phyloP scores from a whole-genome alignment of 495 filamentous ascomycete genomes.

The Cairneyella variabilis region DNA sequence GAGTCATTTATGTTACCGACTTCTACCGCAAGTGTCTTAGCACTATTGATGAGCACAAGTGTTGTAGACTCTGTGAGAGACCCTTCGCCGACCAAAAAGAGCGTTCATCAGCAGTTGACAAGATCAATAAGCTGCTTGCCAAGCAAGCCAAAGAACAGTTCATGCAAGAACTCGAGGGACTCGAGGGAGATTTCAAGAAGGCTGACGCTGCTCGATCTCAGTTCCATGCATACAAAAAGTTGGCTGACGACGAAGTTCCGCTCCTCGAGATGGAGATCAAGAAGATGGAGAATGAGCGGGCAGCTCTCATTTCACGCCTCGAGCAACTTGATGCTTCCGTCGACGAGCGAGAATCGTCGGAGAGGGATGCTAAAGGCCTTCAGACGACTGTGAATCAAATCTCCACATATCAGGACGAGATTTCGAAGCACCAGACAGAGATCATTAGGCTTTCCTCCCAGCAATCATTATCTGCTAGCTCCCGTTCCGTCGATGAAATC shows the following conservation, averaged over 20 bases:
- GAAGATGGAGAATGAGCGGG: constrained; percentile 49
- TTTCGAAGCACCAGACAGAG: constrained; percentile 62
- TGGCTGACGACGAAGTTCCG: constrained; percentile 69
- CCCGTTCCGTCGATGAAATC: constrained; percentile 76
- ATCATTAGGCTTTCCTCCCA: constrained; percentile 67
- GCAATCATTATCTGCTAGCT: constrained; percentile 58
- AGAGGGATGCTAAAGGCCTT: constrained; percentile 71
- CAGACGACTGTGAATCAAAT: constrained; percentile 74
- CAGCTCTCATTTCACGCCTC: constrained; percentile 56
- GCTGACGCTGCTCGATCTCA: constrained; percentile 58
- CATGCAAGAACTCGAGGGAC: constrained; percentile 45
- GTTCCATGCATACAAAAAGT: constrained; percentile 69
- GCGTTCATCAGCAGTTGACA: constrained; percentile 53
- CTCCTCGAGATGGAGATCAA: constrained; percentile 57
- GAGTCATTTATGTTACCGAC: constrained; percentile 54
- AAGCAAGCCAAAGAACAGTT: constrained; percentile 50
- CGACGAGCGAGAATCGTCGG: constrained; percentile 57
- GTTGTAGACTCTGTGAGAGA: constrained; percentile 68
- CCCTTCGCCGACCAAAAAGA: constrained; percentile 57
- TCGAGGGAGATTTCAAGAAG: constrained; percentile 50
- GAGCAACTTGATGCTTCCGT: constrained; percentile 73
- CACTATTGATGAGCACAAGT: constrained; percentile 53
- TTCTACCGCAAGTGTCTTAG: constrained; percentile 62
- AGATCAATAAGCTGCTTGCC: constrained; percentile 54
- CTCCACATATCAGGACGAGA: constrained; percentile 64